Percentiles rank a stretch among this genome's conserved stretches.
Conservation (phyloP, 495 filamentous ascomycete genomes). For the Hypoxylon rickii region DNA sequence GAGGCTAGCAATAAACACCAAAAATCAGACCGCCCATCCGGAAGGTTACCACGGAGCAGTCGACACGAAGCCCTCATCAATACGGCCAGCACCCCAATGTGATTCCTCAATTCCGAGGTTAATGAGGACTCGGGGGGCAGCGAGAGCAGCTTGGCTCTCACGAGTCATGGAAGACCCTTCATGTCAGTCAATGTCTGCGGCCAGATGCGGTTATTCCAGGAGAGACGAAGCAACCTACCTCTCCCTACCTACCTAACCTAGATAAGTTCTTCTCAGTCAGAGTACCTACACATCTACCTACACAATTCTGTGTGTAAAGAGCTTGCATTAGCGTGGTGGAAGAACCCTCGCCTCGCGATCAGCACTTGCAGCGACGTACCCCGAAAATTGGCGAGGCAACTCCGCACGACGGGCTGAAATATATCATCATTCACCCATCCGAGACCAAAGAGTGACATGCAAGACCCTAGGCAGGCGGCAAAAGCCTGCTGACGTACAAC, state of each 20-base stretch:
- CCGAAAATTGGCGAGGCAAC: conserved; percentile 19
- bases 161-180: background rate
- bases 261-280: too few relatives aligned
- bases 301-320: too few relatives aligned
- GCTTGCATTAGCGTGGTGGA: conserved; percentile 32
- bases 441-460: too few relatives aligned
- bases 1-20: conserved; percentile 5
- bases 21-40: conserved; percentile 10
- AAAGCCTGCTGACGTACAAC: too few relatives aligned
- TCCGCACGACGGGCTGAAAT: conserved; percentile 30
- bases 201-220: conserved; percentile 24
- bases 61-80: conserved; percentile 15
- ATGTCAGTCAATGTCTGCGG: conserved; percentile 17
- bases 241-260: too few relatives aligned
- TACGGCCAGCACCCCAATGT: conserved; percentile 12
- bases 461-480: conserved; percentile 8
- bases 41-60: conserved; percentile 9
- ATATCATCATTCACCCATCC: conserved; percentile 4
- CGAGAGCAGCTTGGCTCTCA: background rate
- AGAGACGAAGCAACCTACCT: conserved; percentile 15
- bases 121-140: conserved; percentile 4
- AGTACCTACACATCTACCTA: too few relatives aligned
- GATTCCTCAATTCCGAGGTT: conserved; percentile 15
- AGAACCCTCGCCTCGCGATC: conserved; percentile 30
- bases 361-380: conserved; percentile 22